Evolutionary conservation across 345 rosid species (phyloP), one percentile per base, ranked within the genome.

Genomic region (Pugionium dolabratum): DNA sequence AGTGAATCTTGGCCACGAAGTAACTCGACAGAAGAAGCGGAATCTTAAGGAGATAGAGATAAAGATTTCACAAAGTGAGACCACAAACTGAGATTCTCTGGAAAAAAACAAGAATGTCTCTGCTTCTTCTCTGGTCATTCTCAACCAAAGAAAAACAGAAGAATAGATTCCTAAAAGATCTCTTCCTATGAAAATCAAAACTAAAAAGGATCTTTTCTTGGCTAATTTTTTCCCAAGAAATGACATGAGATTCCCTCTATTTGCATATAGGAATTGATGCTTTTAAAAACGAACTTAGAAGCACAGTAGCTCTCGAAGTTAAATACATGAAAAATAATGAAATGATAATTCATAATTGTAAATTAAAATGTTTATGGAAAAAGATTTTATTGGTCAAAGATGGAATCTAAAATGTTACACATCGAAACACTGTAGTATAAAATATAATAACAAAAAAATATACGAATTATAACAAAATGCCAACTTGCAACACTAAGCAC

Each of bases 1-100:
- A 53, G 44, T 73, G 77, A 66, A 66, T 73, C 77, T 73, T 60
- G 72, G 63, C 68, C 67, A 30, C 48, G 44, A 73, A 73, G 72
- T 66, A 59, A 73, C 54, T 65, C 4, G 61, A 52, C 37, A 60
- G 44, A 66, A 66, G 67, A 45, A 53, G 58, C 10, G n/a, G 63
- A 63, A 62, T 70, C 75, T 30, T 4, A 28, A 27, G 34, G 18
- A 55, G 57, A 59, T 66, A 58, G 54, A 65, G 56, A 65, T 31
- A 53, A 48, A 35, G 55, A 54, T 64, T 41, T 62, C 69, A 70
- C 46, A 62, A 57, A 50, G 71, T 58, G 71, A 72, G 55, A 72
- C 76, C 76, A 72, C 71, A 72, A 34, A 34, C 54, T 64, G 41
- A 72, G 53, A 71, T 71, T 71, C 75, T 55, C 48, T 62, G 52